Conservation (phyloP, 2,329 filamentous ascomycete genomes). For the Neocucurbitaria cava region DNA sequence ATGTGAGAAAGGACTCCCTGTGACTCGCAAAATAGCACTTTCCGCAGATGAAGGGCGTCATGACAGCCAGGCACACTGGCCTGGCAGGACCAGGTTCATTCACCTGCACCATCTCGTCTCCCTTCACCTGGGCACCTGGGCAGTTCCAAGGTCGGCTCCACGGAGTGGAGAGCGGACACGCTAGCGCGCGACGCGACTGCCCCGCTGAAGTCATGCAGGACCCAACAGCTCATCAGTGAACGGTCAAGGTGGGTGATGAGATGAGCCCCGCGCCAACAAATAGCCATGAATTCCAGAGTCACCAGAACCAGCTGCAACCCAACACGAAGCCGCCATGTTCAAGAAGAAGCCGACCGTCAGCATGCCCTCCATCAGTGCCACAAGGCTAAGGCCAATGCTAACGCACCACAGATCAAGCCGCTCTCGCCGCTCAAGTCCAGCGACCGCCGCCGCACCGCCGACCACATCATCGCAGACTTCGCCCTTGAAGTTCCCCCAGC, state of each 20-base stretch:
- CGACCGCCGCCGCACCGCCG: constrained; percentile 70
- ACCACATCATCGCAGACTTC: constrained; percentile 71
- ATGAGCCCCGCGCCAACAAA: background rate
- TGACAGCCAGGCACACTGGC: too few relatives aligned
- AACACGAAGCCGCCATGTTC: constrained; percentile 58
- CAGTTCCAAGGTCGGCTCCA: too few relatives aligned
- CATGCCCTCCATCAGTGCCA: background rate
- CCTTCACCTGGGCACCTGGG: too few relatives aligned
- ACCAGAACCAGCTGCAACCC: background rate
- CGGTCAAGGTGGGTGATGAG: too few relatives aligned
- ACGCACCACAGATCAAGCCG: constrained; percentile 67
- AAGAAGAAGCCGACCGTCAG: constrained; percentile 68
- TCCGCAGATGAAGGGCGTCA: too few relatives aligned
- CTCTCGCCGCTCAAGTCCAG: constrained; percentile 70
- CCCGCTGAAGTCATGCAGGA: background rate
- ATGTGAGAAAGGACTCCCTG: too few relatives aligned
- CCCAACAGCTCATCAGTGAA: too few relatives aligned
- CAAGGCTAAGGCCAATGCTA: background rate
- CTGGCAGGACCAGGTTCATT: too few relatives aligned
- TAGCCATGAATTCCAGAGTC: background rate
- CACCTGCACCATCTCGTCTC: too few relatives aligned
- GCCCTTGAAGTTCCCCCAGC: constrained; percentile 55
- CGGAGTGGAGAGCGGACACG: background rate
- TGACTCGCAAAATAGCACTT: too few relatives aligned
- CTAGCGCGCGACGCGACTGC: background rate